Base-by-base conservation (phyloP, 768 basidiomycete species). In the Tubosaeta sp. region DNA sequence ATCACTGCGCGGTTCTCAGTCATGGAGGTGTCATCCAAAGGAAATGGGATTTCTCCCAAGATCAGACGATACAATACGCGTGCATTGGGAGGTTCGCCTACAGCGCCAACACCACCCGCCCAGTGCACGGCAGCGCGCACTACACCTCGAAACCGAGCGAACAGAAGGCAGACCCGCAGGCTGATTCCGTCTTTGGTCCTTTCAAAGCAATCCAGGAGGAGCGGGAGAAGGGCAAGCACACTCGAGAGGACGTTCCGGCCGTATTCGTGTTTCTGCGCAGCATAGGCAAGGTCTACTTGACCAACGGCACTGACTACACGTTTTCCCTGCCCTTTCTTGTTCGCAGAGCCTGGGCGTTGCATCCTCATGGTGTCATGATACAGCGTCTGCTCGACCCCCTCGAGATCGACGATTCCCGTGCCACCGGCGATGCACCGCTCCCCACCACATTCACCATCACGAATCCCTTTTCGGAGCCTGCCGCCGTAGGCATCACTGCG, bases 241-340 rank as follows among this genome's bases (percentile, higher is more conserved):
- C 57, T 1, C 68, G 67, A 10, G 73, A 65, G 37, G 59, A 75
- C 31, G 74, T 82, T 4, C 74, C 81, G 27, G 86, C 81, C 5
- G 79, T 88, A 1, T 92, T 90, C 65, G 76, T 93, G 41, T 91
- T 93, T 63, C 69, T 92, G 22, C 80, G 90, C 25, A 85, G 81
- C 61, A 78, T 86, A 41, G 87, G 82, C 48, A 84, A 80, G 65
- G 81, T 91, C 49, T 88, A 81, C 61, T 70, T 88, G 50, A 72
- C 76, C 57, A 85, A 86, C 55, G 90, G 90, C 5, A 61, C 78
- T 32, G 85, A 90, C 58, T 89, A 84, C 61, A 87, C 86, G 1
- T 85, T 91, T 64, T 80, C 86, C 27, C 71, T 93, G 5, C 91
- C 91, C 1, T 93, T 93, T 62, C 79, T 89, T 52, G 86, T 90